These are phyloP conservation scores for Neltuma alba DNA, from an alignment of 306 rosid genomes.

Conservation along the genomic window DNA sequence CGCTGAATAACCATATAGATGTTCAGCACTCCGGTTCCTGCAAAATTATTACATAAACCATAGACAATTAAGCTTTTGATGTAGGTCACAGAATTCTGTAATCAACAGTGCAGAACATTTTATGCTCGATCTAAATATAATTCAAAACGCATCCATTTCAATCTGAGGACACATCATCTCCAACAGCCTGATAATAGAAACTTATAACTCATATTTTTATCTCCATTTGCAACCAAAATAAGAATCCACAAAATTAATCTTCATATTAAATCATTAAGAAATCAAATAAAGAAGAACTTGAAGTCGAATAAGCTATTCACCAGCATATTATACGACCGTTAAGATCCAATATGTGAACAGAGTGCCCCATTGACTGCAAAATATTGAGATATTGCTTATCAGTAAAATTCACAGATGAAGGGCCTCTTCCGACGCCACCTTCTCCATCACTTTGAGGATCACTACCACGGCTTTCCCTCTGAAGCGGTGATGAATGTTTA, in stretches of 20 bases:
- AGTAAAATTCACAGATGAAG: slow-evolving; percentile 73
- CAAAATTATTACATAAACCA: slow-evolving; percentile 35
- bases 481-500: slow-evolving; percentile 85
- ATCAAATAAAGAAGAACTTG: neutral
- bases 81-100: slow-evolving; percentile 8
- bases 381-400: slow-evolving; percentile 80
- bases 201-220: neutral
- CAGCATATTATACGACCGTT: slow-evolving; percentile 70
- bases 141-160: slow-evolving; percentile 13
- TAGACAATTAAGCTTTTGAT: slow-evolving; percentile 11
- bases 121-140: slow-evolving; percentile 18
- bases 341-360: slow-evolving; percentile 89
- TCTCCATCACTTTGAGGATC: slow-evolving; percentile 50
- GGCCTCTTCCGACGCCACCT: slow-evolving; percentile 39
- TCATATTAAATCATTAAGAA: neutral
- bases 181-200: slow-evolving; percentile 18
- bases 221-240: slow-evolving; percentile 20
- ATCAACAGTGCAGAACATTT: slow-evolving; percentile 31
- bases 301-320: slow-evolving; percentile 40
- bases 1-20: slow-evolving; percentile 76
- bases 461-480: slow-evolving; percentile 74
- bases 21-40: slow-evolving; percentile 97
- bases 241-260: slow-evolving; percentile 26
- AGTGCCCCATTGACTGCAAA: slow-evolving; percentile 94
- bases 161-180: slow-evolving; percentile 2